Base-by-base conservation (phyloP, 2,329 filamentous ascomycete species). In the Calonectria pteridis region DNA sequence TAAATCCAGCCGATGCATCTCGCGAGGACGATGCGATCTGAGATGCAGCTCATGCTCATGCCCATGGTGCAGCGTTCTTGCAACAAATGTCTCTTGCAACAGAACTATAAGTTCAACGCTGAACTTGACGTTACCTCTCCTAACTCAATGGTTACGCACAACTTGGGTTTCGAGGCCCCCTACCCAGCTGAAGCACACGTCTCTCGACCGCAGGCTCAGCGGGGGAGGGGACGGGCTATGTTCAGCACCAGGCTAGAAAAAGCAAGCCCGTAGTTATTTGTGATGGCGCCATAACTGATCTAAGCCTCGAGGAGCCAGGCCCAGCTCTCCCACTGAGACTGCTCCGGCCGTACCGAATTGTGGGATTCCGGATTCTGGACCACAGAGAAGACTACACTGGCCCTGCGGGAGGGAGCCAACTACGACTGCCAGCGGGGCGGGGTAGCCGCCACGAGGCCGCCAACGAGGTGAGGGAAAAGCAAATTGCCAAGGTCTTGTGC, bases 111-210 rank as follows among this genome's bases (percentile, higher is more conserved):
- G 4, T 23, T 18, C 18, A 20, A 37, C 35, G 7, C 23, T 10
- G 10, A 23, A 23, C 23, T 6, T 23, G 20, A 23, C 4, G 14
- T 37, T 28, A 26, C 23, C 37, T 46, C 37, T 28, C 28, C 5
- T 28, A 64, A 13, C 40, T 20, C 64, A 23, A 4, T n/a, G 50
- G 35, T 62, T 62, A 40, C 55, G 55, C 26, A 62, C 18, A 14
- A 14, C 33, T n/a, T 18, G 46, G 14, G 3, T 4, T 28, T 46
- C 40, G 28, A 46, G 43, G 37, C 35, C 46, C 67, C 67, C 67
- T 64, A 65, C 58, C 28, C 67, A 70, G 67, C 67, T 70, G 67
- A 70, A 40, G 28, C 29, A 18, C 18, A 64, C 40, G 59, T 64
- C 46, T 64, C 46, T 70, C 35, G 26, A 59, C 66, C 53, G 33